phyloP scores from a whole-genome alignment of 2,329 filamentous ascomycete genomes.

The Pyricularia sp. region DNA sequence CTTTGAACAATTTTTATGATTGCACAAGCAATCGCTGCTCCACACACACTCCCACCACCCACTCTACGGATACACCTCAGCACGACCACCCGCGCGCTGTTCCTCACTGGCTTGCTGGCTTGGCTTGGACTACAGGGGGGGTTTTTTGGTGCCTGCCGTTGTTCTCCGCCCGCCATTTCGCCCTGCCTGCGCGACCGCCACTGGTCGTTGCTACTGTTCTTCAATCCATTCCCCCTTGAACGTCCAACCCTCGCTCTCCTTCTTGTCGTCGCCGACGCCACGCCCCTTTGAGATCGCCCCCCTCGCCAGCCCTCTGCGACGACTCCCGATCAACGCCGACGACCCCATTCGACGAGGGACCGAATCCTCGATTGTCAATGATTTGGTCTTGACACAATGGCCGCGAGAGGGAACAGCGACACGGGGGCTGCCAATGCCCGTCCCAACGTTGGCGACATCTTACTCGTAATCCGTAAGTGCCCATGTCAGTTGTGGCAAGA shows the following conservation, averaged over 20 bases:
- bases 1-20: not conserved
- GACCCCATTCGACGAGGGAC: constrained; percentile 2
- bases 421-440: constrained; percentile 20
- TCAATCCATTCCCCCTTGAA: not conserved
- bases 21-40: not conserved
- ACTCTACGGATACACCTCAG: not conserved
- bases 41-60: not conserved
- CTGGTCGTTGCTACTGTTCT: not conserved
- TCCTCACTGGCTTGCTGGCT: not conserved
- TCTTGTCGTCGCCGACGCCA: not conserved
- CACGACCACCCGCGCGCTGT: not conserved
- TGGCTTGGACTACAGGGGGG: not conserved
- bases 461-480: constrained; percentile 63
- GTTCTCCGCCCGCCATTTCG: not conserved
- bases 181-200: not conserved
- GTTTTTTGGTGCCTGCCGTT: not conserved
- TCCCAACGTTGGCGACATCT: constrained; percentile 56
- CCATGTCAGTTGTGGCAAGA: not conserved
- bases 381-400: constrained; percentile 11
- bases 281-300: not conserved
- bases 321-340: constrained; percentile 1
- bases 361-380: not conserved
- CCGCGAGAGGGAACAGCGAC: constrained; percentile 20
- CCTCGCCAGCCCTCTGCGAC: not conserved
- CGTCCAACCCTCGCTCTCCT: not conserved